A percentile compares a stretch with the other conserved stretches of the same genome.
Evolutionary conservation across 140 eudicot genomes (phyloP).

Genomic region (Erigeron philadelphicus): DNA sequence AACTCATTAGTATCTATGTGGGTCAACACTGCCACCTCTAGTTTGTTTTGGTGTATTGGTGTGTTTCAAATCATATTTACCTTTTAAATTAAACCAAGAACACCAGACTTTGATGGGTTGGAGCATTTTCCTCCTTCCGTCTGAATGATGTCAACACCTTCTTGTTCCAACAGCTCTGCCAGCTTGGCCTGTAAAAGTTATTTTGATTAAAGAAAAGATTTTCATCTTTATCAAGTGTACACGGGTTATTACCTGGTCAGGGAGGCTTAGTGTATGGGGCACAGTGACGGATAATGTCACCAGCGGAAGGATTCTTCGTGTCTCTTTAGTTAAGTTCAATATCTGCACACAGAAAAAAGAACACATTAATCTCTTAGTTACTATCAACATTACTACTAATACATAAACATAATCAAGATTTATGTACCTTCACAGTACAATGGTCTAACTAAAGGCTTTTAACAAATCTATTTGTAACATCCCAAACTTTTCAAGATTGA

Average conservation of each 20-base stretch:
- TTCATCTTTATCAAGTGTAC: background rate
- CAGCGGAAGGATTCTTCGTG: conserved; percentile 66
- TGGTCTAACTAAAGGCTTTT: too few relatives aligned
- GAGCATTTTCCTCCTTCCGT: conserved; percentile 98
- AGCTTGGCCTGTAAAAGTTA: conserved; percentile 51
- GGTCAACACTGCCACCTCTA: background rate
- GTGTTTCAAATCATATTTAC: conserved; percentile 31
- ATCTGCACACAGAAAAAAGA: conserved; percentile 35
- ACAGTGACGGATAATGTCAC: conserved; percentile 79
- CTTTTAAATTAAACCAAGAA: conserved; percentile 93
- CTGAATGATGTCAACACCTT: conserved; percentile 88
- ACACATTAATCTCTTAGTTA: too few relatives aligned
- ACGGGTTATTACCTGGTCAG: conserved; percentile 61
- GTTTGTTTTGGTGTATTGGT: background rate
- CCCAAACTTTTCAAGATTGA: too few relatives aligned
- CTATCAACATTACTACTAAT: too few relatives aligned
- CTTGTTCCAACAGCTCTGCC: conserved; percentile 79
- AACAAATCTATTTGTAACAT: background rate
- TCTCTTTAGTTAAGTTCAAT: conserved; percentile 55
- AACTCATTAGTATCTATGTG: too few relatives aligned
- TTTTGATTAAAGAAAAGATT: background rate
- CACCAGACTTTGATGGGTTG: conserved; percentile 69
- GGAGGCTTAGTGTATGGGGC: conserved; percentile 90
- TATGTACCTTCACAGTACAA: too few relatives aligned
- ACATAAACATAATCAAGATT: too few relatives aligned